phyloP scores from a whole-genome alignment of 768 basidiomycete species.

The Agrocybe pediades region DNA sequence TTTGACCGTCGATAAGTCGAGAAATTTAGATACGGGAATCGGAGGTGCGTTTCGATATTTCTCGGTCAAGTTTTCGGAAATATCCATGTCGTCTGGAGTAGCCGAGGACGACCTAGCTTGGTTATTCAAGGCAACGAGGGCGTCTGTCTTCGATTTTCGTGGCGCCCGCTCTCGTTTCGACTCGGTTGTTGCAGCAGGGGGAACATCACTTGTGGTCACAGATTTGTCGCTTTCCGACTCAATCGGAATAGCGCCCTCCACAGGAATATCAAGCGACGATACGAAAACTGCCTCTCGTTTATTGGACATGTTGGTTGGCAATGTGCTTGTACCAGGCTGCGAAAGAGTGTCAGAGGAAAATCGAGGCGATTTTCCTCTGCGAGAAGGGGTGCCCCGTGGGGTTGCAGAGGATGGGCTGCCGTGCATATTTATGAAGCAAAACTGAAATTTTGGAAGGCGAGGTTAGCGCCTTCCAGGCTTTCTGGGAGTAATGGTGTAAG shows the following conservation, averaged over 20 bases:
- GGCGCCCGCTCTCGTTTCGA: constrained; percentile 76
- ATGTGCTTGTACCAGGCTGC: constrained; percentile 45
- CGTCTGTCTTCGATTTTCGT: constrained; percentile 90
- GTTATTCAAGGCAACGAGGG: constrained; percentile 74
- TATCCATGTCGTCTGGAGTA: constrained; percentile 55
- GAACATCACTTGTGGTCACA: constrained; percentile 34
- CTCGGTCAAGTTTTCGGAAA: constrained; percentile 46
- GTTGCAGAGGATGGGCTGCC: constrained; percentile 45
- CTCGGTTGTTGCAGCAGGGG: constrained; percentile 41
- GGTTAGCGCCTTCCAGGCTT: constrained; percentile 38
- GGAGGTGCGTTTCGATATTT: constrained; percentile 53
- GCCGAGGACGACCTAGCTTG: constrained; percentile 60
- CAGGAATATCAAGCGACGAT: constrained; percentile 76
- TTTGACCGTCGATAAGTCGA: constrained; percentile 76
- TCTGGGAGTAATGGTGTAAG: constrained; percentile 41
- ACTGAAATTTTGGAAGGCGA: constrained; percentile 36
- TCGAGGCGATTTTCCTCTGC: constrained; percentile 64
- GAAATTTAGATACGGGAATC: constrained; percentile 59
- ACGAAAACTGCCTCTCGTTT: constrained; percentile 54
- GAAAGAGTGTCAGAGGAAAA: constrained; percentile 48
- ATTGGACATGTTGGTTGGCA: constrained; percentile 50
- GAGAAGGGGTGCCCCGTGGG: constrained; percentile 61
- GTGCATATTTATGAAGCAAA: constrained; percentile 41
- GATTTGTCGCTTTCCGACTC: constrained; percentile 44
- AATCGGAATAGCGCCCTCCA: constrained; percentile 73